Evolutionary conservation across 768 basidiomycete species (phyloP), one percentile per base, ranked within the genome.

Genomic region (Cystofilobasidium ferigula): DNA sequence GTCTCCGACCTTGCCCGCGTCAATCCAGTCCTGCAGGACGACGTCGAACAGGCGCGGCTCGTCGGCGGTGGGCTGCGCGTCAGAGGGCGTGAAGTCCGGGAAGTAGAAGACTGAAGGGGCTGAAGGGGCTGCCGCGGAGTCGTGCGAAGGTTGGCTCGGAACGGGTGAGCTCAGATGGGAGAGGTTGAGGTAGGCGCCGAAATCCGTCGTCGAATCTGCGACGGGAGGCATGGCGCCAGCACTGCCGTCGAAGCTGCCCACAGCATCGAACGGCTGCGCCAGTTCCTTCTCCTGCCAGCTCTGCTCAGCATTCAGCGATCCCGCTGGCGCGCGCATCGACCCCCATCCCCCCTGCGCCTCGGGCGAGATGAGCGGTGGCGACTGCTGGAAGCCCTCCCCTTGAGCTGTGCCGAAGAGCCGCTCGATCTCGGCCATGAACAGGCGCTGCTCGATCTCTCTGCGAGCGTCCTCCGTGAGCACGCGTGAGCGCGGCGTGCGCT

Each of bases 351-450:
- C n/a, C n/a, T n/a, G n/a, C n/a, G n/a, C n/a, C n/a, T n/a, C n/a
- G n/a, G n/a, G n/a, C n/a, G 10, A 42, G 40, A 10, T 42, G 40
- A 42, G 40, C 10, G 40, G 40, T 42, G 10, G 10, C 10, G 10
- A 42, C 40, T 42, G 40, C 10, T 20, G 10, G 40, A 30, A 54
- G 28, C 51, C 51, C 16, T 13, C 51, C 18, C 30, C 30, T 2
- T 16, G 13, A 13, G 51, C 26, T 4, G 51, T 30, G 8, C 51
- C 51, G 14, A 54, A 54, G 7, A 54, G 51, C 18, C 28, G 28
- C 30, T 54, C 51, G 51, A 54, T 54, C 51, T 54, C 51, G 30
- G 30, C 28, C 51, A 54, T 54, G 30, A 54, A 54, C 7, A 28
- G 28, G 18, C 20, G 51, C 51, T 54, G 51, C 18, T 54, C 51